Base-by-base conservation (phyloP, 139 green algal species). In the Chlamydomonas incerta region DNA sequence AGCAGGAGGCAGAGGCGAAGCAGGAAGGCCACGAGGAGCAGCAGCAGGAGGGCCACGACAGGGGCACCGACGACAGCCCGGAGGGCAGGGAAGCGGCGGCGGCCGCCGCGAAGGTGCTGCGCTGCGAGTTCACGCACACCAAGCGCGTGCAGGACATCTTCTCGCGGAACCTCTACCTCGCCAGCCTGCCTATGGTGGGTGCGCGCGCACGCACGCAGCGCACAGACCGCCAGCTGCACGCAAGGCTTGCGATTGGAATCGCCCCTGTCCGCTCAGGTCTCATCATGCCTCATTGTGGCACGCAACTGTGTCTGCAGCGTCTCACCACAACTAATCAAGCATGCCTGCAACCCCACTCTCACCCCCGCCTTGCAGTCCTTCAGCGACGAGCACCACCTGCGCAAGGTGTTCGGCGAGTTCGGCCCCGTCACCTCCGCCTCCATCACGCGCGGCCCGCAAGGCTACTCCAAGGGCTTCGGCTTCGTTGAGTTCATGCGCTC, bases 401-500 rank as follows among this genome's bases (percentile, higher is more conserved):
- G 87, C 26, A 35, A 47, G 21, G 72, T 80, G 13, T 88, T 90
- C 29, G 57, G 65, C 52, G 68, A 73, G 74, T 90, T 73, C 47
- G 87, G 87, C 29, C 57, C 77, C 23, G 66, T 90, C 66, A 74
- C 26, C 24, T 57, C n/a, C 17, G 75, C 71, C 14, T 72, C 85
- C 21, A 81, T 89, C 34, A 81, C 85, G 28, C 75, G 85, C 29
- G 62, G 71, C 0, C 66, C 77, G 0, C 63, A 67, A 11, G 57
- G 68, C 37, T 80, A 82, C 50, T 74, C 74, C 57, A 95, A 92
- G 92, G 87, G 90, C 77, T 97, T 94, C 85, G 94, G 82, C 34
- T 97, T 97, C 80, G 82, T 97, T 6, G 93, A 97, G 85, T 97
- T 95, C 83, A 89, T 82, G 86, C 82, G 86, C 58, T 92, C 87